phyloP scores from a whole-genome alignment of 169 alveolate species.

The Eimeria praecox region DNA sequence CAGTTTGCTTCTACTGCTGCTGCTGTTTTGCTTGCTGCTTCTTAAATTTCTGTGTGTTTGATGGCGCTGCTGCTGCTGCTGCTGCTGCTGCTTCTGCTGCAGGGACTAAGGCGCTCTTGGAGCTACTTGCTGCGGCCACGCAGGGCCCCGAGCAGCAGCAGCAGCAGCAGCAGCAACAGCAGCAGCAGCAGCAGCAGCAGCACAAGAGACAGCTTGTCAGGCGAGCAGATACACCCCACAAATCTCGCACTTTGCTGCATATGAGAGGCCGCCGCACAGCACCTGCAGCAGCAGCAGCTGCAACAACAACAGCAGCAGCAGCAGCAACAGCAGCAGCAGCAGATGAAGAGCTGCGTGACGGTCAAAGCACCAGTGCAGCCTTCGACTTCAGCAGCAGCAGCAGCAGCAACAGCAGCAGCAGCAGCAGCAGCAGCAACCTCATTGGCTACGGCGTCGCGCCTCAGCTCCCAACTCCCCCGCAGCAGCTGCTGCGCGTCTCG shows the following conservation, averaged over 20 bases:
- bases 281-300: neutral
- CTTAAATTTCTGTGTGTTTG: too few relatives aligned
- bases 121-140: constrained; percentile 12
- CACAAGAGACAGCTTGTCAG: neutral
- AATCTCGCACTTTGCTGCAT: neutral
- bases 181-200: constrained; percentile 22
- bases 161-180: neutral
- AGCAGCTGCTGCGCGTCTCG: constrained; percentile 26
- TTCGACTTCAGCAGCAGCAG: too few relatives aligned
- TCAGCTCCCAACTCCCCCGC: neutral
- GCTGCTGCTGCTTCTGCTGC: constrained; percentile 62
- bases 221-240: constrained; percentile 17
- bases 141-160: too few relatives aligned
- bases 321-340: constrained; percentile 11
- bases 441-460: neutral
- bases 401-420: neutral
- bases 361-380: too few relatives aligned
- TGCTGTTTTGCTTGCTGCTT: neutral
- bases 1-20: neutral
- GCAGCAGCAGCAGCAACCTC: neutral
- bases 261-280: neutral
- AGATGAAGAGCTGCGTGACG: too few relatives aligned
- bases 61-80: constrained; percentile 27
- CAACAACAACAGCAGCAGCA: constrained; percentile 1
- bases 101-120: neutral